A percentile compares a stretch with the other conserved stretches of the same genome.
Evolutionary conservation across 73 alveolate species (phyloP).

Genomic region (Blepharisma stoltei): DNA sequence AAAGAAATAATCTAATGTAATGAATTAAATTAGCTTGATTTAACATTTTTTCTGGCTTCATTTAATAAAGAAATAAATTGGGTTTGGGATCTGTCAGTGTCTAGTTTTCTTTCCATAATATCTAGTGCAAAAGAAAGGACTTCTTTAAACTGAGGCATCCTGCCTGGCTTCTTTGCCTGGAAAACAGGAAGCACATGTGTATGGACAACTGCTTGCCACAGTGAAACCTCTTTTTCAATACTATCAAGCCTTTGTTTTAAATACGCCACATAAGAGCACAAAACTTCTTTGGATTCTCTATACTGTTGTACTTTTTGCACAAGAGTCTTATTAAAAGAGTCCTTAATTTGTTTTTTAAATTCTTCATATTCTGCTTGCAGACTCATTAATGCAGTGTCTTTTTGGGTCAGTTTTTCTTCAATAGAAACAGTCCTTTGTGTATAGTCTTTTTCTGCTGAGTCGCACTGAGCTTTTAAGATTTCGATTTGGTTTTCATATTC

Average conservation of each 20-base stretch:
- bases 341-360: slow-evolving; percentile 28
- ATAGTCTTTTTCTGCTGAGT: background rate
- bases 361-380: slow-evolving; percentile 21
- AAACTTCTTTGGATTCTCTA: slow-evolving; percentile 23
- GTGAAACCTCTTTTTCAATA: slow-evolving; percentile 21
- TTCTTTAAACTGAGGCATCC: slow-evolving; percentile 6
- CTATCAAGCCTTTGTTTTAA: slow-evolving; percentile 23
- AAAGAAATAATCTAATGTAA: too few relatives aligned
- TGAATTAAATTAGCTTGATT: background rate
- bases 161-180: slow-evolving; percentile 17
- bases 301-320: slow-evolving; percentile 25
- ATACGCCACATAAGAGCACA: slow-evolving; percentile 10
- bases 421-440: background rate
- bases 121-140: slow-evolving; percentile 16
- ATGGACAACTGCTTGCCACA: slow-evolving; percentile 29
- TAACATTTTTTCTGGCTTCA: slow-evolving; percentile 18
- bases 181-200: slow-evolving; percentile 23
- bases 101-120: slow-evolving; percentile 14
- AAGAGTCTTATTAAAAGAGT: slow-evolving; percentile 1
- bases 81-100: slow-evolving; percentile 7
- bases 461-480: background rate
- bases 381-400: background rate
- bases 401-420: slow-evolving; percentile 26
- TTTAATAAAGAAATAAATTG: background rate
- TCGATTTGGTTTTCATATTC: background rate